These are phyloP conservation scores for Kluyveromyces lactis DNA, from an alignment of 805 yeast genomes.

Conservation along the genomic window DNA sequence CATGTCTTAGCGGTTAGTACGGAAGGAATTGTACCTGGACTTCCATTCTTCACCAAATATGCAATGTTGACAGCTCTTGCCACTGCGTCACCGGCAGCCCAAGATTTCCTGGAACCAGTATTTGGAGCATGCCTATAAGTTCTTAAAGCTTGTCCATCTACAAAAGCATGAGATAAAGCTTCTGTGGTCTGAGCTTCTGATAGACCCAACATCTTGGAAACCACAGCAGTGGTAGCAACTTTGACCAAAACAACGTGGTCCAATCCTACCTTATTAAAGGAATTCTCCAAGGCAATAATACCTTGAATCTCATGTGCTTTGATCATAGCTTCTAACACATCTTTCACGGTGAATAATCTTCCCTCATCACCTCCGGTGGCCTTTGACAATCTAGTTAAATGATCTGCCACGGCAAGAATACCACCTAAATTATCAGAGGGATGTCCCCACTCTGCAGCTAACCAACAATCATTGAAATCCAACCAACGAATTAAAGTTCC, in stretches of 20 bases:
- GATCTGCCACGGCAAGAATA: constrained; percentile 50
- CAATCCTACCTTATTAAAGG: constrained; percentile 50
- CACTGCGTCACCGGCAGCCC: constrained; percentile 64
- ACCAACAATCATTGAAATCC: constrained; percentile 57
- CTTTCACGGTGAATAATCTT: constrained; percentile 37
- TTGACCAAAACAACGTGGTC: constrained; percentile 54
- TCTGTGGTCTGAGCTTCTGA: constrained; percentile 43
- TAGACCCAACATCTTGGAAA: constrained; percentile 45
- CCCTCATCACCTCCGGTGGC: constrained; percentile 34
- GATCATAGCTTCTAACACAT: constrained; percentile 48
- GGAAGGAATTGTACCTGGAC: constrained; percentile 47
- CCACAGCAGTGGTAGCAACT: constrained; percentile 54
- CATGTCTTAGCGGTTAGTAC: constrained; percentile 49
- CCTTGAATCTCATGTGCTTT: constrained; percentile 62
- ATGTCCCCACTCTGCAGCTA: constrained; percentile 67
- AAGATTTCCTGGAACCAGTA: constrained; percentile 53
- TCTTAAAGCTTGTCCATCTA: constrained; percentile 50
- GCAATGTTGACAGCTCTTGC: constrained; percentile 51
- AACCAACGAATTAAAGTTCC: constrained; percentile 54
- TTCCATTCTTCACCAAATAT: constrained; percentile 43
- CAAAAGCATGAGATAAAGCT: constrained; percentile 53
- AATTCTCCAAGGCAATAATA: constrained; percentile 48
- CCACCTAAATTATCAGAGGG: constrained; percentile 57
- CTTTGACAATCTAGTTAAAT: constrained; percentile 39
- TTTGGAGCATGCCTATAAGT: constrained; percentile 60